Evolutionary conservation across 768 basidiomycete species (phyloP), one percentile per base, ranked within the genome.

Genomic region (Leccinellum albellum): DNA sequence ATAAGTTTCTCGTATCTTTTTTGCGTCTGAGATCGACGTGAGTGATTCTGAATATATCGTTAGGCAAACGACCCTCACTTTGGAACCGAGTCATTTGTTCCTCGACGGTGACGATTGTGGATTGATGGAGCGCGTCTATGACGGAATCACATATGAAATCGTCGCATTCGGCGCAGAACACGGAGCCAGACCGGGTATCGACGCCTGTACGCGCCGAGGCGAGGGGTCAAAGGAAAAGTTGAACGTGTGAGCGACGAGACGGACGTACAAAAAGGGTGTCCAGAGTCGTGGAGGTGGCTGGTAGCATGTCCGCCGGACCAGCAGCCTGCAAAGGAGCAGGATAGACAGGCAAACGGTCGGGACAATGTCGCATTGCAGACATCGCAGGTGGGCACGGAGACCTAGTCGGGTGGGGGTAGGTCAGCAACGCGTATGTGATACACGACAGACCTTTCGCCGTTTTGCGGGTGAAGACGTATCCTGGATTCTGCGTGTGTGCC

Each of bases 111-210:
- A 89, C 64, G 9, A 78, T 67, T 3, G 80, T 74, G 5, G 75
- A 65, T 26, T 79, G 62, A 59, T 80, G 76, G 8, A 81, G 55
- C 8, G 72, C 68, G 40, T 84, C 83, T 33, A 92, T 65, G 2
- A 66, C 70, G 13, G 78, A 61, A 60, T 89, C 77, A 62, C 87
- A 87, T 23, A 91, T 79, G 57, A 91, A 86, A 66, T 94, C 88
- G 35, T 86, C 78, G 73, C 93, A 95, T 32, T 78, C 74, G 3
- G 74, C 69, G 67, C 94, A 95, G 65, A 82, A 94, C 2, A 94
- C 73, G 10, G 78, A 76, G n/a, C 94, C 93, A 0, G 85, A 81
- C 61, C 81, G 82, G 4, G 82, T 76, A 68, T 95, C 92, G 26
- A 83, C 82, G 64, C 87, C 93, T 94, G 63, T 8, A 60, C n/a